Evolutionary conservation across 2,329 filamentous ascomycete species (phyloP), one percentile per base, ranked within the genome.

Genomic region (Aureobasidium sp.): DNA sequence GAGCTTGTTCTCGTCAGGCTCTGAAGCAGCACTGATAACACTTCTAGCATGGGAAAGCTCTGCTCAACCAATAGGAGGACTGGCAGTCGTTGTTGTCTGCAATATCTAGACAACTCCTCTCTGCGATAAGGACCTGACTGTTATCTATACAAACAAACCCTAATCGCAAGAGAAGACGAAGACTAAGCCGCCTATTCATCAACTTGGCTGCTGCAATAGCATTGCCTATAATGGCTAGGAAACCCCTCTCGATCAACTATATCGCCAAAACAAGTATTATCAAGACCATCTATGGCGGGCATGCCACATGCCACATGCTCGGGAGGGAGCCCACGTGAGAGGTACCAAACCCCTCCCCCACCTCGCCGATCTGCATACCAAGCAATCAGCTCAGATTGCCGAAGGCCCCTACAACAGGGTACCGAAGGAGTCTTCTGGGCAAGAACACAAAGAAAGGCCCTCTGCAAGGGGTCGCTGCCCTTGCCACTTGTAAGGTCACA

Each of bases 321-420:
- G 29, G 41, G 10, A 11, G 41, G 16, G 12, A 24, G 41, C 6
- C 41, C 41, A 45, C 41, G 41, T 45, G 41, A 34, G 14, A 2
- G 25, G 5, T 29, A 8, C 17, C 17, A 22, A 32, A 45, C 41
- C 41, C 41, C 41, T 45, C 29, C 41, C 41, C 41, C 41, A 45
- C 41, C 17, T 34, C 19, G 29, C 24, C n/a, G 41, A 45, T 45
- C 27, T 34, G 19, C 41, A n/a, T 34, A 45, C 29, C 41, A 45
- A 34, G 41, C 41, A 24, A n/a, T 14, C 5, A 34, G 27, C 17
- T 24, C 19, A n/a, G n/a, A n/a, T n/a, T n/a, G n/a, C n/a, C n/a
- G n/a, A n/a, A n/a, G n/a, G n/a, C n/a, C n/a, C n/a, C n/a, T n/a
- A n/a, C n/a, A n/a, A n/a, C n/a, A n/a, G n/a, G n/a, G n/a, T n/a